Conservation (phyloP, 177 flowering plant genomes). For the Telopea speciosissima region DNA sequence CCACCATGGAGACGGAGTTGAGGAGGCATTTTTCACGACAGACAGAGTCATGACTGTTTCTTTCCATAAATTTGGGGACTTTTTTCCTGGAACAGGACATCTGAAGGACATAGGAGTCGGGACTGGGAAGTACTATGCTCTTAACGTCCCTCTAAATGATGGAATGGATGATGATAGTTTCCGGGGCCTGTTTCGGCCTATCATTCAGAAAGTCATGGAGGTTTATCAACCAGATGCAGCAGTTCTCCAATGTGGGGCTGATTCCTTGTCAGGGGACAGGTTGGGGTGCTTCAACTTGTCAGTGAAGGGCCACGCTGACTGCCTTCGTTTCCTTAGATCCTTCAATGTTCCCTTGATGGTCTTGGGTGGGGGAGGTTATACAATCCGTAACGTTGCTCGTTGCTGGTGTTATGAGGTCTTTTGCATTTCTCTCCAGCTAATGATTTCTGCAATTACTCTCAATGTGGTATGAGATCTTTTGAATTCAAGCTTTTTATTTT, state of each 20-base stretch:
- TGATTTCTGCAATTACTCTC: background rate
- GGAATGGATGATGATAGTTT: slow-evolving; percentile 90
- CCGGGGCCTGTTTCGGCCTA: slow-evolving; percentile 59
- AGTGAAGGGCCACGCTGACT: slow-evolving; percentile 90
- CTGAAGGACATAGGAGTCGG: slow-evolving; percentile 58
- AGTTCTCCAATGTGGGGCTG: slow-evolving; percentile 96
- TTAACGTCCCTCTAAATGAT: slow-evolving; percentile 83
- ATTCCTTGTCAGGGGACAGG: slow-evolving; percentile 83
- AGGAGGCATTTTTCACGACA: slow-evolving; percentile 87
- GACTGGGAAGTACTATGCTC: slow-evolving; percentile 66
- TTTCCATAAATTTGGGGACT: slow-evolving; percentile 89
- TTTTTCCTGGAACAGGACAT: slow-evolving; percentile 91
- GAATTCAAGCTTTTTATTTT: background rate
- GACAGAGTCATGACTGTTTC: slow-evolving; percentile 96
- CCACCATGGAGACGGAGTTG: slow-evolving; percentile 97
- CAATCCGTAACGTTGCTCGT: slow-evolving; percentile 88
- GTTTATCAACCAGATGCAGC: slow-evolving; percentile 88
- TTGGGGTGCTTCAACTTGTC: slow-evolving; percentile 91
- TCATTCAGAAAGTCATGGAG: slow-evolving; percentile 79
- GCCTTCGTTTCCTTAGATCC: slow-evolving; percentile 75
- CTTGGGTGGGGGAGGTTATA: slow-evolving; percentile 94
- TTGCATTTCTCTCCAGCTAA: too few relatives aligned
- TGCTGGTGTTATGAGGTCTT: slow-evolving; percentile 95
- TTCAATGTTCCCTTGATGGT: slow-evolving; percentile 89
- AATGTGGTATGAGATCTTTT: background rate